Conservation (phyloP, 2,329 filamentous ascomycete genomes). For the Penicillium sumatraense region DNA sequence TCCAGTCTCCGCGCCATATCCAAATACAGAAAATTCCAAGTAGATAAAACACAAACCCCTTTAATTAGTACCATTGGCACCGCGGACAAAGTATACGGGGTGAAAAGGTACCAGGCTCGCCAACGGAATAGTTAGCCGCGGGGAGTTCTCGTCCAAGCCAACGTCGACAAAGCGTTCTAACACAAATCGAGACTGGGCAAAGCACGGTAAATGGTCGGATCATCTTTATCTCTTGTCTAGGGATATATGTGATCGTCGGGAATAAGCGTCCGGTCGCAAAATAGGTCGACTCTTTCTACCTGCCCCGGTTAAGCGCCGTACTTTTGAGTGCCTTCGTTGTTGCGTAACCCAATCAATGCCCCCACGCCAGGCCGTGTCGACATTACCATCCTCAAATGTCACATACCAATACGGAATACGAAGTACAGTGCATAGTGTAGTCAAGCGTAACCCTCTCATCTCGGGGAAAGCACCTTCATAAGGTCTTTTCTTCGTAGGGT, state of each 20-base stretch:
- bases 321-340: constrained; percentile 17
- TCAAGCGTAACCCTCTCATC: not conserved
- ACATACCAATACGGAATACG: not conserved
- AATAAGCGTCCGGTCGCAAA: constrained; percentile 11
- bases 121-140: constrained; percentile 7
- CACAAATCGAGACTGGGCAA: constrained; percentile 19
- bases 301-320: constrained; percentile 22
- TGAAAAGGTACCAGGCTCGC: not conserved
- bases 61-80: not conserved
- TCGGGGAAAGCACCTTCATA: not conserved
- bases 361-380: constrained; percentile 4
- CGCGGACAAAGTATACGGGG: not conserved
- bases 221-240: not conserved
- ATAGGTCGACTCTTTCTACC: constrained; percentile 18
- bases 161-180: constrained; percentile 10
- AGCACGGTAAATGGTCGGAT: not conserved
- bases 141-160: constrained; percentile 1
- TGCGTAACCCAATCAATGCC: not conserved
- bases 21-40: constrained; percentile 9
- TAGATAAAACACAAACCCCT: constrained; percentile 4
- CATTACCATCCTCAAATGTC: not conserved
- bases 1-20: constrained; percentile 9
- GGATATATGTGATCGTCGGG: constrained; percentile 13
- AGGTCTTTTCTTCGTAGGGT: not conserved
- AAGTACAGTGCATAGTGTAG: not conserved